Conservation (phyloP, 2,329 filamentous ascomycete genomes). For the Hawksworthiomyces lignivorus region DNA sequence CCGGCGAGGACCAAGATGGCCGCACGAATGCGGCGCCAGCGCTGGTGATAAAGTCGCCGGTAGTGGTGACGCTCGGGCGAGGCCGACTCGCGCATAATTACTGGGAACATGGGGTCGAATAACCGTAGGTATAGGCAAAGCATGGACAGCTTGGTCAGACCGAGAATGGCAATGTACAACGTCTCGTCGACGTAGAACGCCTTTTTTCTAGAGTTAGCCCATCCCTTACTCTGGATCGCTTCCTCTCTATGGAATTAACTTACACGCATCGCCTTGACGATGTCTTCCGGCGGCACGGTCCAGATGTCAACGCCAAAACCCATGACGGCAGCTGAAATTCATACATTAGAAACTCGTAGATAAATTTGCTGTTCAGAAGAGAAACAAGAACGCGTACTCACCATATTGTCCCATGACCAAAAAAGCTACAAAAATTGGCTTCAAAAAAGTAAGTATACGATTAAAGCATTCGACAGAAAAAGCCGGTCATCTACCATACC, state of each 20-base stretch:
- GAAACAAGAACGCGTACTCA: constrained; percentile 12
- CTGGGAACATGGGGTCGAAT: constrained; percentile 17
- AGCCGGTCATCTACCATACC: too few species aligned
- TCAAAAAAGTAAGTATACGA: background rate
- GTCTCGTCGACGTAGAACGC: constrained; percentile 27
- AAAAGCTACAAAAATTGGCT: constrained; percentile 25
- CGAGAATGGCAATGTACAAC: constrained; percentile 24
- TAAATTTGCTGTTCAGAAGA: too few species aligned
- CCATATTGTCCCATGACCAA: constrained; percentile 25
- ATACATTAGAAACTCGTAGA: background rate
- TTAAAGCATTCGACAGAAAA: background rate
- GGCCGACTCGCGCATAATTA: too few species aligned
- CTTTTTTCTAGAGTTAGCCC: too few species aligned
- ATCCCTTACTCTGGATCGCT: too few species aligned
- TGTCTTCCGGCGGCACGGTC: constrained; percentile 21
- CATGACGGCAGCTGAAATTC: constrained; percentile 16
- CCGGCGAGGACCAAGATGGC: constrained; percentile 18
- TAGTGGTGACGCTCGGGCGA: constrained; percentile 17
- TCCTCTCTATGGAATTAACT: background rate
- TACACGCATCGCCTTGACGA: constrained; percentile 26
- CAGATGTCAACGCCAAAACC: constrained; percentile 32
- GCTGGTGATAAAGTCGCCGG: too few species aligned
- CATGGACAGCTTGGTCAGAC: constrained; percentile 24
- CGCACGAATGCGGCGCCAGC: constrained; percentile 24
- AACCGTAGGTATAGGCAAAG: constrained; percentile 27